Conservation (phyloP, 179 eudicot genomes). For the Spinacia oleracea region DNA sequence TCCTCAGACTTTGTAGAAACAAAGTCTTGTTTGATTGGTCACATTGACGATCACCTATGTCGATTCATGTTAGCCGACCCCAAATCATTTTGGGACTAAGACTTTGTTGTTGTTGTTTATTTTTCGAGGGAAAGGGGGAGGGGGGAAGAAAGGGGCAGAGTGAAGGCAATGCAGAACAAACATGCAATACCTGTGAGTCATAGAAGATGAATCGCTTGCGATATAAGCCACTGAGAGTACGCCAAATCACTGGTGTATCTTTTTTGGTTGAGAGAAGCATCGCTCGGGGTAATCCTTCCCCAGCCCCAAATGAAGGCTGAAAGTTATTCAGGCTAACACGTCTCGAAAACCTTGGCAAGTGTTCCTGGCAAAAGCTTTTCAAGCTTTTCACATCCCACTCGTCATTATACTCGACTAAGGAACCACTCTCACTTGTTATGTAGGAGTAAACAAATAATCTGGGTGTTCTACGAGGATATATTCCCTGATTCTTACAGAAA, state of each 20-base stretch:
- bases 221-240: constrained; percentile 79
- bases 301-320: constrained; percentile 40
- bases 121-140: too few relatives aligned
- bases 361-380: constrained; percentile 76
- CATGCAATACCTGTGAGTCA: constrained; percentile 64
- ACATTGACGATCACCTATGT: too few relatives aligned
- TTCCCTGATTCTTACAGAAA: constrained; percentile 64
- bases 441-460: constrained; percentile 68
- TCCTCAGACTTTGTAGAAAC: background rate
- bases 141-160: background rate
- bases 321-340: constrained; percentile 50
- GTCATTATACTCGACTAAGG: constrained; percentile 75
- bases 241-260: constrained; percentile 92
- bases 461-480: constrained; percentile 57
- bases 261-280: constrained; percentile 87
- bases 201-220: constrained; percentile 63
- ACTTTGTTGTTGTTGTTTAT: too few relatives aligned
- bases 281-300: constrained; percentile 59
- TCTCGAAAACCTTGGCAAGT: constrained; percentile 75
- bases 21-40: too few relatives aligned
- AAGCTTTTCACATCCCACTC: constrained; percentile 56
- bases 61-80: too few relatives aligned
- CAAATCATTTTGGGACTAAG: too few relatives aligned
- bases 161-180: background rate
- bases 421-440: constrained; percentile 53